Evolutionary conservation across 345 rosid genomes (phyloP).

Genomic region (Cochlearia excelsa): DNA sequence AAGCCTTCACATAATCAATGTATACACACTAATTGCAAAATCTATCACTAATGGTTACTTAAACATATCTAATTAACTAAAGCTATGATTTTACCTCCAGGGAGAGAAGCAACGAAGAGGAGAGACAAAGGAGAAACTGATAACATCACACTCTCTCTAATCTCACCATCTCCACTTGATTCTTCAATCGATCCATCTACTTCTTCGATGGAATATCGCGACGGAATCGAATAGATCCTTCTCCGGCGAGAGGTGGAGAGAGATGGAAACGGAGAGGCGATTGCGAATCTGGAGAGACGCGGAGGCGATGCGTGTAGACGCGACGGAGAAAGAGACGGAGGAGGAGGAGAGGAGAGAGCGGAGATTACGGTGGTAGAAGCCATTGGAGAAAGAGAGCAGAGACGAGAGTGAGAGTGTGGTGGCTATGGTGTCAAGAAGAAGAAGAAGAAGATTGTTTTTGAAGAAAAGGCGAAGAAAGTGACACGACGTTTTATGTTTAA

Average conservation of each 20-base stretch:
- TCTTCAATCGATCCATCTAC: constrained; percentile 14
- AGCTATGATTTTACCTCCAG: constrained; percentile 57
- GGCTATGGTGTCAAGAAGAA: constrained; percentile 6
- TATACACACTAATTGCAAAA: neutral
- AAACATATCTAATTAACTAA: neutral
- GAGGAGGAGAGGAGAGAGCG: constrained; percentile 29
- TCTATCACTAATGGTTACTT: neutral
- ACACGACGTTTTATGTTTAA: constrained; percentile 48
- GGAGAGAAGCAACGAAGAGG: constrained; percentile 67
- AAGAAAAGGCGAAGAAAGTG: constrained; percentile 52
- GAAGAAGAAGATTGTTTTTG: constrained; percentile 23
- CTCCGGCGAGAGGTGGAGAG: constrained; percentile 30
- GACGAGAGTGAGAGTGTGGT: neutral
- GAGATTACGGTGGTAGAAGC: constrained; percentile 41
- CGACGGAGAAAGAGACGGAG: constrained; percentile 28
- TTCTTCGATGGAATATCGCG: constrained; percentile 3
- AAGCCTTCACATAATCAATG: neutral
- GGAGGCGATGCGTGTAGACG: constrained; percentile 20
- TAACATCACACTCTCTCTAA: constrained; percentile 51
- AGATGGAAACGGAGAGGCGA: constrained; percentile 20
- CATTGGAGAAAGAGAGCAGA: constrained; percentile 32
- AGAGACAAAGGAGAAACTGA: constrained; percentile 72
- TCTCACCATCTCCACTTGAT: constrained; percentile 23
- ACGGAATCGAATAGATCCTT: constrained; percentile 27
- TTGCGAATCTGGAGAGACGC: constrained; percentile 26